These are phyloP conservation scores for Botrytis fragariae DNA, from an alignment of 2,329 filamentous ascomycete species.

Conservation along the genomic window DNA sequence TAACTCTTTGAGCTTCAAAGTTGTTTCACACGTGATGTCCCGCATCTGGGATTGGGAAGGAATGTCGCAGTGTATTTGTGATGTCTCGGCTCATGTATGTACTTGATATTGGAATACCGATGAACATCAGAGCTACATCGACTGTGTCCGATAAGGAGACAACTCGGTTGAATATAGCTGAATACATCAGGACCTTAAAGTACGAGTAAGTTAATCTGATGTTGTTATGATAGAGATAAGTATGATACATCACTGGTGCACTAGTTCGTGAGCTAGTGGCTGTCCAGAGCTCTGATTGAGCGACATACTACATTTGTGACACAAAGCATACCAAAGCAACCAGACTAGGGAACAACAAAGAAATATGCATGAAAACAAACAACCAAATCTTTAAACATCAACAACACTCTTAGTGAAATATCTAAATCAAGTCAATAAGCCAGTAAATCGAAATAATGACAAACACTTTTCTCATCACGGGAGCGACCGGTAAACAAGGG, in stretches of 20 bases:
- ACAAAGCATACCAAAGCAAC: constrained; percentile 12
- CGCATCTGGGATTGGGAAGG: neutral
- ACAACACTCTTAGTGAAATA: neutral
- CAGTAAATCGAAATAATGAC: constrained; percentile 8
- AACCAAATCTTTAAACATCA: neutral
- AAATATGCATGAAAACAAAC: neutral
- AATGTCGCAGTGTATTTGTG: neutral
- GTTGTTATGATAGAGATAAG: neutral
- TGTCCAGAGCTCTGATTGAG: neutral
- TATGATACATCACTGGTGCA: neutral
- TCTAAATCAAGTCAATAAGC: neutral
- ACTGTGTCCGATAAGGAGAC: neutral
- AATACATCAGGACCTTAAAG: neutral
- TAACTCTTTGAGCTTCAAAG: neutral
- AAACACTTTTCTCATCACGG: constrained; percentile 42
- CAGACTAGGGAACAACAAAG: neutral
- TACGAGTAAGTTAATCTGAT: neutral
- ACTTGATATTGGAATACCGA: neutral
- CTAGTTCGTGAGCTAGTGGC: neutral
- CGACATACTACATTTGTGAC: neutral
- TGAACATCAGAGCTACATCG: neutral
- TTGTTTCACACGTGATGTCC: constrained; percentile 2
- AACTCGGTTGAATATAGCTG: neutral
- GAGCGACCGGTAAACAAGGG: constrained; percentile 51
- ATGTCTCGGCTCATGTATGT: neutral